Conservation (phyloP, 768 basidiomycete genomes). For the Dentipellis sp. region DNA sequence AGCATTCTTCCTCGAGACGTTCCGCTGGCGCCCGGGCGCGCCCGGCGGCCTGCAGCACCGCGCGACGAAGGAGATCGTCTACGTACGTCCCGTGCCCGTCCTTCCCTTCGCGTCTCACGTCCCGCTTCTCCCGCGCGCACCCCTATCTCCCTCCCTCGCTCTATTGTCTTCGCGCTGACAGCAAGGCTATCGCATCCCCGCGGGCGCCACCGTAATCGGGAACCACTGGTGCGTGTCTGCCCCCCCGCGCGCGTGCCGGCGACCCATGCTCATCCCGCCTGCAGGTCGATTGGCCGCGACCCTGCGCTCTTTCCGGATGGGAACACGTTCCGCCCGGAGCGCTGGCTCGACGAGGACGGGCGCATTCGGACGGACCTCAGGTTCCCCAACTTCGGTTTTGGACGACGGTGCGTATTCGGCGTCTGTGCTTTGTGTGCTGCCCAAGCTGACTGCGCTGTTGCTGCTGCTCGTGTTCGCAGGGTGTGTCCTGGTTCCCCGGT, state of each 20-base stretch:
- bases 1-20: slow-evolving; percentile 32
- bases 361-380: slow-evolving; percentile 18
- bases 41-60: slow-evolving; percentile 35
- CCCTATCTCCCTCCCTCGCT: background rate
- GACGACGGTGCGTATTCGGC: slow-evolving; percentile 20
- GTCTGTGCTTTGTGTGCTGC: too few relatives aligned
- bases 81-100: slow-evolving; percentile 26
- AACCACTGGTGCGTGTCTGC: slow-evolving; percentile 26
- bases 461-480: background rate
- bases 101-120: background rate
- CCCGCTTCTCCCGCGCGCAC: background rate
- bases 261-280: background rate
- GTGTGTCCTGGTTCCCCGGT: background rate
- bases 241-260: background rate
- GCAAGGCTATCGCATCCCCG: slow-evolving; percentile 31
- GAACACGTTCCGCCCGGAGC: slow-evolving; percentile 22
- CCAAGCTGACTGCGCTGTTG: background rate
- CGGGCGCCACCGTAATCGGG: slow-evolving; percentile 27
- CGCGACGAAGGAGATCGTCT: slow-evolving; percentile 54
- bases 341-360: slow-evolving; percentile 24
- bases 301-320: slow-evolving; percentile 24
- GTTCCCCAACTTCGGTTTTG: slow-evolving; percentile 28
- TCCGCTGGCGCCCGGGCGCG: slow-evolving; percentile 33
- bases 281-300: slow-evolving; percentile 24
- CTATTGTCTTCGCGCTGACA: slow-evolving; percentile 2